Evolutionary conservation across 2,329 filamentous ascomycete species (phyloP).

Genomic region (Cladophialophora immunda): DNA sequence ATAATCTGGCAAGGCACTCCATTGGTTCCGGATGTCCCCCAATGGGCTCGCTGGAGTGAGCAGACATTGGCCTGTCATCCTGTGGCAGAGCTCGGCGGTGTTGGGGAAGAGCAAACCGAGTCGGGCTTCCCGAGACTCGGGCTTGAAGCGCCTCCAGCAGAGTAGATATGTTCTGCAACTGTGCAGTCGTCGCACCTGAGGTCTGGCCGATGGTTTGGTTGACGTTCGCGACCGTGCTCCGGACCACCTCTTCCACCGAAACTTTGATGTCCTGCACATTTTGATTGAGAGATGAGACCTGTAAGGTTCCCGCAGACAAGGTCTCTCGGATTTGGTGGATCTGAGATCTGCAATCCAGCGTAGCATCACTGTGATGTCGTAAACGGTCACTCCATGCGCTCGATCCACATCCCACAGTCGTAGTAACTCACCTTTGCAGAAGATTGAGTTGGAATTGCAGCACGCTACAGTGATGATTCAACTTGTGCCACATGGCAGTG

Average conservation of each 20-base stretch:
- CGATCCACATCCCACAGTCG: neutral
- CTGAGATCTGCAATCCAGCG: neutral
- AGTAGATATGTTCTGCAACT: constrained; percentile 5
- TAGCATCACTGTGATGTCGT: neutral
- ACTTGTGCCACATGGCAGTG: constrained; percentile 1
- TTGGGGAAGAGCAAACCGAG: neutral
- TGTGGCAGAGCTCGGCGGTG: neutral
- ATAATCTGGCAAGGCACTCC: neutral
- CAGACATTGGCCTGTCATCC: neutral
- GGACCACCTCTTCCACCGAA: neutral
- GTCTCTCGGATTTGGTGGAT: neutral
- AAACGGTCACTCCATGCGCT: neutral
- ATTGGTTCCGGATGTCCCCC: neutral
- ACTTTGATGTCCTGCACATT: neutral
- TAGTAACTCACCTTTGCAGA: neutral
- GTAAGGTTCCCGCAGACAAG: neutral
- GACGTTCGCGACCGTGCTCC: neutral
- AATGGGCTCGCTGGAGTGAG: neutral
- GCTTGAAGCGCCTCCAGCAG: neutral
- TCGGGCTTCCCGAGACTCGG: neutral
- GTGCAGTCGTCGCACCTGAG: neutral
- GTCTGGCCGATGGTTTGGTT: neutral
- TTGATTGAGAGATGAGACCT: neutral
- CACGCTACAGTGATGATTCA: constrained; percentile 3
- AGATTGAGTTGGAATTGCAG: constrained; percentile 8